Conservation (phyloP, 2,329 filamentous ascomycete genomes). For the Fusarium mundagurra region DNA sequence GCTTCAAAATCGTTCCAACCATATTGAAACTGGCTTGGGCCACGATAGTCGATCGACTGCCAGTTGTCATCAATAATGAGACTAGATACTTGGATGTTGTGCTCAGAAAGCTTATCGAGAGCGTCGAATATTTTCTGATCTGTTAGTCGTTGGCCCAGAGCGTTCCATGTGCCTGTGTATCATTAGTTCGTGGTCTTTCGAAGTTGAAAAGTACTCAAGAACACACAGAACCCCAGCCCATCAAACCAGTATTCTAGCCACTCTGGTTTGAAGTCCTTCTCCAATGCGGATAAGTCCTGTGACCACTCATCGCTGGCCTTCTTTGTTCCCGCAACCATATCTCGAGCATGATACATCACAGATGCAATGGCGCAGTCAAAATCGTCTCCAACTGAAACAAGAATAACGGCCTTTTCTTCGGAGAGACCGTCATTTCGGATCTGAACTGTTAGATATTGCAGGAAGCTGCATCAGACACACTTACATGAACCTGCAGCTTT, state of each 20-base stretch:
- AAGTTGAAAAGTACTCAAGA: not conserved
- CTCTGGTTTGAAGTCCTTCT: conserved; percentile 62
- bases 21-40: conserved; percentile 63
- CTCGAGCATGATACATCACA: conserved; percentile 87
- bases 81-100: conserved; percentile 81
- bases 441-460: conserved; percentile 48
- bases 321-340: conserved; percentile 54
- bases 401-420: conserved; percentile 65
- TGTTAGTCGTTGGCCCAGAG: conserved; percentile 82
- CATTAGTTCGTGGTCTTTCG: conserved; percentile 22
- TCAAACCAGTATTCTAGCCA: conserved; percentile 94
- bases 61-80: conserved; percentile 98
- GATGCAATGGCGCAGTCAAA: conserved; percentile 83
- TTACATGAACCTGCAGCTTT: conserved; percentile 72
- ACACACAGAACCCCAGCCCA: conserved; percentile 85
- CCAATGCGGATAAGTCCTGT: conserved; percentile 57
- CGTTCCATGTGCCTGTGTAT: conserved; percentile 84
- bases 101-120: conserved; percentile 73
- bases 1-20: conserved; percentile 90
- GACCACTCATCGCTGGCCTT: conserved; percentile 54
- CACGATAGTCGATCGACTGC: conserved; percentile 75
- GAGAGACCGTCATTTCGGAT: conserved; percentile 72
- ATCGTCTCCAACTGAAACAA: conserved; percentile 76
- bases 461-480: not conserved
- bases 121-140: conserved; percentile 82